Evolutionary conservation across 73 alveolate species (phyloP), one percentile per base, ranked within the genome.

Genomic region (Uronychia setigera): DNA sequence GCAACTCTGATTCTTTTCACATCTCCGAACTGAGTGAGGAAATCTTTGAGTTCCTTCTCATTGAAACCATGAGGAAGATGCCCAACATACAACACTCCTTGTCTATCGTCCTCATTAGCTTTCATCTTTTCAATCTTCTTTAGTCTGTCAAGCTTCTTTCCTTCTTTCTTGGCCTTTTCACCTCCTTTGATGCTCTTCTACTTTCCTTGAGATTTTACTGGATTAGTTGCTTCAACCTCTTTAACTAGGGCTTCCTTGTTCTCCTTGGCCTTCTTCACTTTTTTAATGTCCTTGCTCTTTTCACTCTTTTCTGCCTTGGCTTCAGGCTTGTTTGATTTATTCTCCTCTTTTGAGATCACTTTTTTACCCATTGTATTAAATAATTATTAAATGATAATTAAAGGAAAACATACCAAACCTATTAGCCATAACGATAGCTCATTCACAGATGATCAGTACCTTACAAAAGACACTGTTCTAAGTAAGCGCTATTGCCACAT

Each of bases 61-160:
- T 87, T 84, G 74, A 98, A 96, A 35, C 99, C 99, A 92, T 95
- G 94, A 19, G 99, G 99, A 31, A 98, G 86, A 80, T 98, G 99
- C 25, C 99, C 99, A 30, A 96, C 97, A 91, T 97, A 98, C 59
- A 97, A 90, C 28, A 88, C 93, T 30, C 67, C 67, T 19, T 46
- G n/a, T 46, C 19, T 46, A 11, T 46, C 67, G n/a, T 46, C 19
- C 67, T 46, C 67, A 5, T 46, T 5, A 19, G 5, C 19, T 19
- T 46, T 46, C 67, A 46, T 11, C 67, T 46, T 46, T 19, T 46
- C 67, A 19, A 46, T 46, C 67, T 46, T 46, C 19, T 46, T 46
- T 19, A 46, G 19, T 19, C 19, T 46, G 67, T 46, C 19, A 19
- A 46, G 19, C 67, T 19, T 46, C 19, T 46, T 46, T 46, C 67